Evolutionary conservation across 345 rosid species (phyloP).

Genomic region (Eucalyptus marginata): DNA sequence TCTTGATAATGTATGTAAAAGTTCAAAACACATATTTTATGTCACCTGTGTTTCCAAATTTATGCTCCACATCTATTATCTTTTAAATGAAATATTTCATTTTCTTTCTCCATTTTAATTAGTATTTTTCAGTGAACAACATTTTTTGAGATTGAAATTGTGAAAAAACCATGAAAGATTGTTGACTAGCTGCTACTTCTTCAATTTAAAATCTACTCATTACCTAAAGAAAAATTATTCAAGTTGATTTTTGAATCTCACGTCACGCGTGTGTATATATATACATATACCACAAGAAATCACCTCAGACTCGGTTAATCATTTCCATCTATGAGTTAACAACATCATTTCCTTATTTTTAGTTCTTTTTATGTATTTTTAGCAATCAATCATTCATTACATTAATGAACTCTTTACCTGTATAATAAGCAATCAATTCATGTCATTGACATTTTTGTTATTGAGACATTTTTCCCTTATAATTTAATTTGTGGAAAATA

Average conservation of each 20-base stretch:
- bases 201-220: neutral
- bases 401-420: neutral
- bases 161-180: neutral
- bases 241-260: neutral
- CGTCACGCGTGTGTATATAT: rapidly evolving
- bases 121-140: neutral
- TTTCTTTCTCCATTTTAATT: neutral
- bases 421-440: neutral
- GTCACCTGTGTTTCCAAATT: neutral
- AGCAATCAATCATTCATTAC: neutral
- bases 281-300: neutral
- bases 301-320: neutral
- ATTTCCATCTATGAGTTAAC: neutral
- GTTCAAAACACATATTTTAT: neutral
- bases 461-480: neutral
- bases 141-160: neutral
- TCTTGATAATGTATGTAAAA: neutral
- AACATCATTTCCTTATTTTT: neutral
- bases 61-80: neutral
- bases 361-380: neutral
- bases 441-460: neutral
- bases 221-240: neutral
- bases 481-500: neutral
- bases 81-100: neutral
- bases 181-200: neutral